These are phyloP conservation scores for Scheffersomyces insectosa DNA, from an alignment of 1,139 yeast species.

Conservation along the genomic window DNA sequence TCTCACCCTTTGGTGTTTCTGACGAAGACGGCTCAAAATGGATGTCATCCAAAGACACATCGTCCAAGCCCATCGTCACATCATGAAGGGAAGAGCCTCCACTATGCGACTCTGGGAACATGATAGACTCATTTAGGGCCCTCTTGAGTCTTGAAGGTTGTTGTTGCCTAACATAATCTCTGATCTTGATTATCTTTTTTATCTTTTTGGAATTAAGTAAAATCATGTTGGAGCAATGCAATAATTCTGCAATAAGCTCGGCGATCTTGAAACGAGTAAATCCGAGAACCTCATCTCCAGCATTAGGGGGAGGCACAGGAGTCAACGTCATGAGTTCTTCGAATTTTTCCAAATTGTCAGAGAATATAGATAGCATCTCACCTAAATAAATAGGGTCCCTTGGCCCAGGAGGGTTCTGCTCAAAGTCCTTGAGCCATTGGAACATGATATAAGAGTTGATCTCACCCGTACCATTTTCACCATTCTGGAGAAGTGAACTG, in stretches of 20 bases:
- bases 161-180: constrained; percentile 38
- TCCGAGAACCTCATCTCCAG: constrained; percentile 30
- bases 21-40: constrained; percentile 15
- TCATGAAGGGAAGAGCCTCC: constrained; percentile 17
- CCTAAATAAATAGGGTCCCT: constrained; percentile 50
- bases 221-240: constrained; percentile 53
- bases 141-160: constrained; percentile 30
- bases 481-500: constrained; percentile 30
- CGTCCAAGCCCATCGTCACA: constrained; percentile 40
- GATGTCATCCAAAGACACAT: constrained; percentile 39
- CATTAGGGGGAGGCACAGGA: constrained; percentile 25
- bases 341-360: constrained; percentile 37
- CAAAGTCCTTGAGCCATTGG: constrained; percentile 50
- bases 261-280: constrained; percentile 45
- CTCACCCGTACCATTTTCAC: constrained; percentile 38
- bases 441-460: constrained; percentile 45
- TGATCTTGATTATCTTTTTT: constrained; percentile 31
- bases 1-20: constrained; percentile 4
- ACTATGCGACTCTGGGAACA: constrained; percentile 8
- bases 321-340: constrained; percentile 22
- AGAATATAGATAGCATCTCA: constrained; percentile 42
- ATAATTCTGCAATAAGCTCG: constrained; percentile 47
- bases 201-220: constrained; percentile 43
- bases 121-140: constrained; percentile 34
- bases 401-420: constrained; percentile 49